Evolutionary conservation across 2,329 filamentous ascomycete species (phyloP), one percentile per base, ranked within the genome.

Genomic region (Arthrobotrys iridis): DNA sequence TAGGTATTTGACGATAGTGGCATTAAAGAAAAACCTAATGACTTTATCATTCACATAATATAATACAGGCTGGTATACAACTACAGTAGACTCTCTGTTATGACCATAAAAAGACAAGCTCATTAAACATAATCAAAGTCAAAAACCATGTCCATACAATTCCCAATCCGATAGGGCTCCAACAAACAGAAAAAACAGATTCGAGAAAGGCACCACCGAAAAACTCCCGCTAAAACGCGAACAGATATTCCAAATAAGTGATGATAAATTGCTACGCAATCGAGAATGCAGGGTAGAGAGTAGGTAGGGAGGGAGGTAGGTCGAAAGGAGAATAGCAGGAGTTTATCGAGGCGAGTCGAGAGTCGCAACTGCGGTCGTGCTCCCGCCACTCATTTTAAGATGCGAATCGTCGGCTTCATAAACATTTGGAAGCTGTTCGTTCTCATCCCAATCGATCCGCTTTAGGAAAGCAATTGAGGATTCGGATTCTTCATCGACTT

Each of bases 371-470:
- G 70, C 70, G 1, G 50, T 55, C 8, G 70, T 74, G 2, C 62
- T 74, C 6, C 70, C 66, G 28, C 70, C 70, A 15, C 70, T 74
- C 33, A 59, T 63, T 57, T 74, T 74, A 13, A 52, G 43, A 22
- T 67, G 45, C 24, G 65, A 64, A 35, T 74, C 70, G 7, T 74
- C 70, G 2, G 48, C 30, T 24, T 74, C 70, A 41, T 74, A 46
- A 37, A 63, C 40, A 35, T 66, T 55, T 13, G 62, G 62, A 15
- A 74, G 62, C 26, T 67, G 62, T 24, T 74, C 70, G 26, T 74
- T 74, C 46, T 74, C 70, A 37, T 67, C 70, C 70, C 70, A 74
- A 20, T 67, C 70, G 20, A 65, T 43, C 33, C 52, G 18, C 41
- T 52, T 73, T 20, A 74, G 37, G 41, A 74, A 62, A 3, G 45